phyloP scores from a whole-genome alignment of 1,284 basidiomycete species.

The Rhodotorula sp. region DNA sequence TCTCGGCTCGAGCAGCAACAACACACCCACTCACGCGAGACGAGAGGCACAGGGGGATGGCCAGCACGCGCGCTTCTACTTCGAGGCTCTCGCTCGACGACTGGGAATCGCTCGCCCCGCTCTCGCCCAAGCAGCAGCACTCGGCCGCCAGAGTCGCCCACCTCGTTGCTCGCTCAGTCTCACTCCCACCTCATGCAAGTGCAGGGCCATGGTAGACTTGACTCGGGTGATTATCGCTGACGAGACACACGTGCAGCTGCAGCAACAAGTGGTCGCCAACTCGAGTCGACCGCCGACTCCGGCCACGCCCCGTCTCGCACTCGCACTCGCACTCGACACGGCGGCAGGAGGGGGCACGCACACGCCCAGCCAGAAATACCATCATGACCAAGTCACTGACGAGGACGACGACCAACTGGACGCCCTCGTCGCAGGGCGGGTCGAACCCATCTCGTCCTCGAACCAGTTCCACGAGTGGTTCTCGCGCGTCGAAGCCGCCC shows the following conservation, averaged over 20 bases:
- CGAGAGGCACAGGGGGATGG: background rate
- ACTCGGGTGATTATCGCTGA: background rate
- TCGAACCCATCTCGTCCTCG: constrained; percentile 71
- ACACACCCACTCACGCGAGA: too few relatives aligned
- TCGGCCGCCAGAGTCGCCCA: constrained; percentile 12
- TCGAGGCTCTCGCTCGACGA: constrained; percentile 62
- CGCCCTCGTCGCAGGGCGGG: constrained; percentile 55
- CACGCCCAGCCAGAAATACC: constrained; percentile 44
- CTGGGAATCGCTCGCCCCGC: constrained; percentile 78
- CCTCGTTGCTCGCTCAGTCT: background rate
- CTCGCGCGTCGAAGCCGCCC: constrained; percentile 70
- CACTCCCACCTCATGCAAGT: constrained; percentile 20
- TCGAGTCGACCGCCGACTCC: constrained; percentile 22
- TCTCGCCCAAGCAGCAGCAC: constrained; percentile 46
- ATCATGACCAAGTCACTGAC: constrained; percentile 45
- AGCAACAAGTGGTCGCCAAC: background rate
- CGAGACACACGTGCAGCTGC: constrained; percentile 9
- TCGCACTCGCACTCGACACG: constrained; percentile 6
- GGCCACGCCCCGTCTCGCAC: constrained; percentile 2
- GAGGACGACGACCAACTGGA: constrained; percentile 46
- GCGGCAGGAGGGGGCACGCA: constrained; percentile 47
- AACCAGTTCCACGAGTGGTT: constrained; percentile 97
- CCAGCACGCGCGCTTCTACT: constrained; percentile 20
- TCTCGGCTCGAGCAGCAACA: background rate
- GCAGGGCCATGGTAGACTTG: background rate